Evolutionary conservation across 345 rosid genomes (phyloP).

Genomic region (Euphorbia lathyris): DNA sequence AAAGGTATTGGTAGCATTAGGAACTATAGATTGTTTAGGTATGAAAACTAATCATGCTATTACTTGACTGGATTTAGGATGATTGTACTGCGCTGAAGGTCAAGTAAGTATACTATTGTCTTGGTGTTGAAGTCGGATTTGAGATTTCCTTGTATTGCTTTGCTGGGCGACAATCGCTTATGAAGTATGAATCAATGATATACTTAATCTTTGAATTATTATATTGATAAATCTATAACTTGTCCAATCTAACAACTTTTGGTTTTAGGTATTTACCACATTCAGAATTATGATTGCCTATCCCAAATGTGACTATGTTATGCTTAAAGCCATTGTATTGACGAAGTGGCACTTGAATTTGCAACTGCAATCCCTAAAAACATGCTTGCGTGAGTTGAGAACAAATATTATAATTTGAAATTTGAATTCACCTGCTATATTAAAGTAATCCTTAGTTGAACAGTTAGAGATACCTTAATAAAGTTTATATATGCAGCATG

Average conservation of each 20-base stretch:
- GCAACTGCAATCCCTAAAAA: neutral
- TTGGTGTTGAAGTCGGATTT: neutral
- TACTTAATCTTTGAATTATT: too few relatives aligned
- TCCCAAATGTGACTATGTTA: neutral
- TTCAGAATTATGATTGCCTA: neutral
- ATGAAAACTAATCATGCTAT: neutral
- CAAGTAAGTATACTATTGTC: neutral
- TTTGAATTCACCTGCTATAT: slow-evolving; percentile 4
- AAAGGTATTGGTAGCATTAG: neutral
- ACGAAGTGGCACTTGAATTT: neutral
- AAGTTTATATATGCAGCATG: slow-evolving; percentile 7
- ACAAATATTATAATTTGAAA: neutral
- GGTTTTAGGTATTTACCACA: neutral
- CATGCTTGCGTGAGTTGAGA: neutral
- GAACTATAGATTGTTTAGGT: neutral
- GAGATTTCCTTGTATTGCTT: too few relatives aligned
- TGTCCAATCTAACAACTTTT: neutral
- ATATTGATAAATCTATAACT: too few relatives aligned
- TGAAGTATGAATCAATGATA: too few relatives aligned
- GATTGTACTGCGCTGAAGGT: neutral
- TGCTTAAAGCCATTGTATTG: neutral
- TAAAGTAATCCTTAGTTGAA: neutral
- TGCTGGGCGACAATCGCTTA: too few relatives aligned
- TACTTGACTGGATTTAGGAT: neutral
- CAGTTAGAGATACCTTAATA: neutral